Evolutionary conservation across 192 early-diverging fungal genomes (phyloP).

Genomic region (Mortierella claussenii): DNA sequence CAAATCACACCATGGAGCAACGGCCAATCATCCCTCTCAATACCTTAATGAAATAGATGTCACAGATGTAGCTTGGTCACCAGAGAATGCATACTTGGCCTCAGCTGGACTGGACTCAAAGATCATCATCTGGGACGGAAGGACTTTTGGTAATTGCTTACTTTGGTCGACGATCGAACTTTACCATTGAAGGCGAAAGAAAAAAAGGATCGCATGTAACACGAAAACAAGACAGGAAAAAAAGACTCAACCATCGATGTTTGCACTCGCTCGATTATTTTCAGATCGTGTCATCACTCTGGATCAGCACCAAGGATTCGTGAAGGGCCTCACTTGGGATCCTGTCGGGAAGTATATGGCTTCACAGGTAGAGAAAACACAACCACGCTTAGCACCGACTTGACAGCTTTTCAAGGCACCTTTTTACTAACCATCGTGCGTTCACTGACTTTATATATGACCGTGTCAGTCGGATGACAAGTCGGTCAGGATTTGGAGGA

Average conservation of each 20-base stretch:
- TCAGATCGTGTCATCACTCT: constrained; percentile 71
- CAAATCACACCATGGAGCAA: too few relatives aligned
- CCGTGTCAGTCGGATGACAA: constrained; percentile 84
- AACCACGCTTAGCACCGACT: too few relatives aligned
- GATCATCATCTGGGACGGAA: constrained; percentile 88
- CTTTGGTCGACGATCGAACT: constrained; percentile 1
- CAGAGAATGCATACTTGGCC: constrained; percentile 84
- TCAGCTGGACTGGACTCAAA: constrained; percentile 89
- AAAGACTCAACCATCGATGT: neutral
- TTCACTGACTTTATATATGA: too few relatives aligned
- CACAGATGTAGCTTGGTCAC: constrained; percentile 92
- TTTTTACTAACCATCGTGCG: too few relatives aligned
- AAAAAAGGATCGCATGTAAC: too few relatives aligned
- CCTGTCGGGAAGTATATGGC: constrained; percentile 95
- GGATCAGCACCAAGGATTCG: constrained; percentile 84
- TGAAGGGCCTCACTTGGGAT: constrained; percentile 97
- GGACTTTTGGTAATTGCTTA: constrained; percentile 72
- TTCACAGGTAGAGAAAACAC: constrained; percentile 88
- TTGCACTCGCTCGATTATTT: too few relatives aligned
- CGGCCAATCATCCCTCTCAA: too few relatives aligned
- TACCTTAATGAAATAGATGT: constrained; percentile 87
- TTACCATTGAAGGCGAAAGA: neutral
- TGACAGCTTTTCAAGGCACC: too few relatives aligned
- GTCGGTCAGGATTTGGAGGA: constrained; percentile 85
- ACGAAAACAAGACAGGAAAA: too few relatives aligned